phyloP scores from a whole-genome alignment of 345 rosid genomes.

The Murraya paniculata region DNA sequence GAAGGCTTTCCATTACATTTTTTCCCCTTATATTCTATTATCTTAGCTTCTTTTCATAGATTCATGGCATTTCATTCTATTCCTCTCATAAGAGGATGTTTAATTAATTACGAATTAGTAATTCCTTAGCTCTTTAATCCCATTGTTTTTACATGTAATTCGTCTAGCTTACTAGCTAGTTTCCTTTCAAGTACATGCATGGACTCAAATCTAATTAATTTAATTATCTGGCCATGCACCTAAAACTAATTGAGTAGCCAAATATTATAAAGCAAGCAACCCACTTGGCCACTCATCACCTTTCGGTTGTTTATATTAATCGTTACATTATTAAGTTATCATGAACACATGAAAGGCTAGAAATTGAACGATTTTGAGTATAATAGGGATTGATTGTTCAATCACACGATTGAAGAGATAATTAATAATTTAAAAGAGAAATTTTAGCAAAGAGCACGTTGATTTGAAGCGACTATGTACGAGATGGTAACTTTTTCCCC shows the following conservation, averaged over 20 bases:
- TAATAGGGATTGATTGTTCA: not conserved
- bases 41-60: not conserved
- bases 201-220: constrained; percentile 2
- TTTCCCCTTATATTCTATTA: no score
- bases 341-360: not conserved
- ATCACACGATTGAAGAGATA: not conserved
- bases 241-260: not conserved
- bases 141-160: not conserved
- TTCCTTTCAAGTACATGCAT: constrained; percentile 14
- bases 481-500: not conserved
- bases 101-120: not conserved
- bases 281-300: not conserved
- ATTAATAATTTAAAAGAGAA: not conserved
- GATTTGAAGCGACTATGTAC: not conserved
- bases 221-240: constrained; percentile 6
- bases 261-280: not conserved
- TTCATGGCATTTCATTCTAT: not conserved
- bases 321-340: not conserved
- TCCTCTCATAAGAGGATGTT: not conserved
- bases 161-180: not conserved
- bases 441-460: not conserved
- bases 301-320: not conserved
- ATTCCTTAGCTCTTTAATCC: not conserved
- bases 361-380: not conserved
- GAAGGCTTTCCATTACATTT: not conserved